Evolutionary conservation across 208 protist species (phyloP), one percentile per base, ranked within the genome.

Genomic region (Wallacemonas collosoma): DNA sequence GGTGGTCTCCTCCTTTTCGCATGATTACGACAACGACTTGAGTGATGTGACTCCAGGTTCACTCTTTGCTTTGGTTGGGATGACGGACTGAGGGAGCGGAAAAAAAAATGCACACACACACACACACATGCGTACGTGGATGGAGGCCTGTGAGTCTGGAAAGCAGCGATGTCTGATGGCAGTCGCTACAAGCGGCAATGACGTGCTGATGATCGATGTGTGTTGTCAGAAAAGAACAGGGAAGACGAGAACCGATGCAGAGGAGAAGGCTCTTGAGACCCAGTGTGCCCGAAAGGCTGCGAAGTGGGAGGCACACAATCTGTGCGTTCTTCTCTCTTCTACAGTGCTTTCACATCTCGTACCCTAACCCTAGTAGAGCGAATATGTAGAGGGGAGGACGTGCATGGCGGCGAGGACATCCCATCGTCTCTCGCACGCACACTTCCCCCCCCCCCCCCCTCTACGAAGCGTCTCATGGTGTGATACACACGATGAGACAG

Each of bases 361-460:
- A 65, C 60, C 60, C 60, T 65, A 65, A 65, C 60, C 60, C 60
- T 65, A 65, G 60, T 38, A 53, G 40, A 51, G 60, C 60, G 39
- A 65, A 6, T 12, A 51, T 50, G 60, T 65, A 15, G 56, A 62
- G 56, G 43, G 56, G n/a, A 6, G 8, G 35, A 62, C 4, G 38
- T 38, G 8, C 11, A 15, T 62, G 15, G 54, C 9, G 9, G 48
- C 11, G 17, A 60, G 55, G 26, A 26, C 26, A 26, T 26, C 26
- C 26, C 26, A 26, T 26, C 26, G 26, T 26, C 26, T 26, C 26
- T 26, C 26, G 26, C 26, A 26, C 26, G 26, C 55, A 60, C 7
- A 0, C 57, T 7, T 44, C 44, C 1, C 5, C n/a, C n/a, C 9
- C n/a, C 5, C 26, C 57, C n/a, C n/a, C n/a, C 38, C 17, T 63